Evolutionary conservation across 768 basidiomycete species (phyloP).

Genomic region (Scleroderma bovista): DNA sequence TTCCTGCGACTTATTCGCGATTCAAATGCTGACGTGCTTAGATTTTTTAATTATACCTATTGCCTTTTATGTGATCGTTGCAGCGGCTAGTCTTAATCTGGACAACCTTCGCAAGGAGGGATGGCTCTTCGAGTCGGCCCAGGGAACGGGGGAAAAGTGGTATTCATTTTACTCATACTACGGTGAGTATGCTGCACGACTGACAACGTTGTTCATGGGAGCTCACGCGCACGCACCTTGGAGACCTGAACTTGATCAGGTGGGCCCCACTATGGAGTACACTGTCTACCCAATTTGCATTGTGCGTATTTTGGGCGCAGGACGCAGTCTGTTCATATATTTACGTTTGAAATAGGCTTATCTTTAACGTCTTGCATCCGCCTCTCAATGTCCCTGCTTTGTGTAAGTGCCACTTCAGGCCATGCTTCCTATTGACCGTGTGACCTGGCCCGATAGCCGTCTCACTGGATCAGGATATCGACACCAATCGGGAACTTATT

Average conservation of each 20-base stretch:
- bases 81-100: constrained; percentile 57
- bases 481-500: constrained; percentile 89
- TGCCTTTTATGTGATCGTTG: constrained; percentile 78
- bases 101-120: constrained; percentile 53
- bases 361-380: constrained; percentile 82
- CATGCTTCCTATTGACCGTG: neutral
- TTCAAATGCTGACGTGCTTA: constrained; percentile 19
- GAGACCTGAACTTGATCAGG: constrained; percentile 57
- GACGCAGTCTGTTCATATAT: constrained; percentile 18
- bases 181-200: constrained; percentile 43
- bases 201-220: neutral
- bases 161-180: constrained; percentile 82
- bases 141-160: constrained; percentile 47
- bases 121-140: constrained; percentile 76
- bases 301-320: constrained; percentile 48
- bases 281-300: constrained; percentile 89
- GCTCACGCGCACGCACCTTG: neutral
- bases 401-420: constrained; percentile 36
- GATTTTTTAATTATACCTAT: constrained; percentile 78
- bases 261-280: constrained; percentile 73
- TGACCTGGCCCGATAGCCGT: constrained; percentile 48
- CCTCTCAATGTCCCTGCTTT: constrained; percentile 88
- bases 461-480: constrained; percentile 81
- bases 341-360: constrained; percentile 42
- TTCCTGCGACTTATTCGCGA: constrained; percentile 3